Percentiles rank a stretch among this genome's conserved stretches.
Evolutionary conservation across 352 stramenopile genomes (phyloP).

Genomic region (Globisporangium megalacanthum): DNA sequence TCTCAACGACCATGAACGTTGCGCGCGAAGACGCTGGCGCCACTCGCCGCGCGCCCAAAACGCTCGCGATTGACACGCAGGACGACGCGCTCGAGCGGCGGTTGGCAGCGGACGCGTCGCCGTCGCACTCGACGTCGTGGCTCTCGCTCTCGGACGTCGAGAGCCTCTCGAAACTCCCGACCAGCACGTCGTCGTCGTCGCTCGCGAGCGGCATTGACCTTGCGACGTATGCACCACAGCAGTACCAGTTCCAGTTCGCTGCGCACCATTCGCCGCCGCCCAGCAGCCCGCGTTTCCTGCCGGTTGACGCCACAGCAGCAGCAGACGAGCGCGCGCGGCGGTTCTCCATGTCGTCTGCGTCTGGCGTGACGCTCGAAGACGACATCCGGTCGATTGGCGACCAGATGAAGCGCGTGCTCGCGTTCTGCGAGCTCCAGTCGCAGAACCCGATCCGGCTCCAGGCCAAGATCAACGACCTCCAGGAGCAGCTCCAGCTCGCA

Average conservation of each 20-base stretch:
- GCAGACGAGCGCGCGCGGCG: conserved; percentile 18
- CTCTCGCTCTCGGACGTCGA: conserved; percentile 15
- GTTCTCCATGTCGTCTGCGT: conserved; percentile 42
- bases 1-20: too few relatives aligned
- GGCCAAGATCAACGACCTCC: conserved; percentile 70
- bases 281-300: too few relatives aligned
- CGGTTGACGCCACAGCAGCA: not conserved
- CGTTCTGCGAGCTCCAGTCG: conserved; percentile 67
- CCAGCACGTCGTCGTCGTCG: conserved; percentile 12
- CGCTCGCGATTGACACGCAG: conserved; percentile 2
- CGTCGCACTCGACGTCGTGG: conserved; percentile 11
- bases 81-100: conserved; percentile 1
- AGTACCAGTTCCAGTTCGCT: not conserved
- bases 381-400: conserved; percentile 75
- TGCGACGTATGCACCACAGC: conserved; percentile 8
- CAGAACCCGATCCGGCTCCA: conserved; percentile 72
- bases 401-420: conserved; percentile 77
- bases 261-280: too few relatives aligned
- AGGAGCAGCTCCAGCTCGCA: conserved; percentile 70
- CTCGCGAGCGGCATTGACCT: conserved; percentile 8
- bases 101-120: not conserved
- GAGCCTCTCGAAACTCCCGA: conserved; percentile 5
- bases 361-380: conserved; percentile 53
- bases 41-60: not conserved
- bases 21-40: too few relatives aligned